Evolutionary conservation across 1,284 basidiomycete genomes (phyloP), one percentile per base, ranked within the genome.

Genomic region (Leccinum subatratum): DNA sequence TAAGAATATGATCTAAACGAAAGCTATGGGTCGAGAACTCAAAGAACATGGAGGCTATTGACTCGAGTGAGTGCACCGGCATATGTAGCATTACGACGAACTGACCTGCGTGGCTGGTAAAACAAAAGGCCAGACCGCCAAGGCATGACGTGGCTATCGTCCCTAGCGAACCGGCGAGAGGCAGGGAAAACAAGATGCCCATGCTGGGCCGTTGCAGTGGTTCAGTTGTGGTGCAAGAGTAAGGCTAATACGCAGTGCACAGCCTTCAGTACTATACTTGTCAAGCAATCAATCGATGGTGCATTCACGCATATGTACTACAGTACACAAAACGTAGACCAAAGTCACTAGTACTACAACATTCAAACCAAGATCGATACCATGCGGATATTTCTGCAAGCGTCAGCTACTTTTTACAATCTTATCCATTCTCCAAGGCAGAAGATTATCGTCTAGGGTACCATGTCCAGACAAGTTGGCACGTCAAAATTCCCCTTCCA

Each of bases 281-380:
- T n/a, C n/a, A n/a, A n/a, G 34, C 34, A 34, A 37, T 37, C 12
- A 12, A 37, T 61, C n/a, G n/a, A n/a, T n/a, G n/a, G 34, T 48
- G 64, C 9, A 48, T 63, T 64, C 65, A 34, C 68, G 63, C 34
- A 37, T 18, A 32, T 8, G 30, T 32, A 20, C 34, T n/a, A 37
- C 66, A 45, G n/a, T n/a, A n/a, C n/a, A n/a, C 22, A 56, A 54
- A 25, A 56, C 25, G 45, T 28, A 28, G 11, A 25, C 8, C n/a
- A 16, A 42, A 48, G n/a, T 20, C 11, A 20, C 48, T 51, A 12
- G 6, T 51, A 51, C 11, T 57, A 28, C 54, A 28, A 28, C 54
- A 57, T 57, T 28, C 48, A 51, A 51, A 51, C 48, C 48, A 20
- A 51, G 20, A 51, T 51, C 20, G 48, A 12, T 48, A 48, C 45